phyloP scores from a whole-genome alignment of 108 stramenopile genomes.

The Nannochloropsis salina region DNA sequence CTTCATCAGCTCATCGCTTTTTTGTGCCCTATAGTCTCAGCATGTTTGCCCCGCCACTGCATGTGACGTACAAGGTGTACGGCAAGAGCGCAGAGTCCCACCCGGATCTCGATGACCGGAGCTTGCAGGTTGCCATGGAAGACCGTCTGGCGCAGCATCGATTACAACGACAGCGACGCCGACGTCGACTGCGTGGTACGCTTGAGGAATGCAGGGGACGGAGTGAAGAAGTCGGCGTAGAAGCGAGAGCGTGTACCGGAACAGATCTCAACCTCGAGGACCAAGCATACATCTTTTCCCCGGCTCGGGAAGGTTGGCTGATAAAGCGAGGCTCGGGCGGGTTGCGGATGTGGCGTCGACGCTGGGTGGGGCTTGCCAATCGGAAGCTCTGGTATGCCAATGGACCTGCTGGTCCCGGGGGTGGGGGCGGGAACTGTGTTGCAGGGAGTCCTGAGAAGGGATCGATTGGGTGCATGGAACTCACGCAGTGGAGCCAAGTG shows the following conservation, averaged over 20 bases:
- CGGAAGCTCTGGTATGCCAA: background rate
- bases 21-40: background rate
- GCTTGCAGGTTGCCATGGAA: conserved; percentile 14
- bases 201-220: background rate
- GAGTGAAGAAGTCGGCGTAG: background rate
- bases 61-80: background rate
- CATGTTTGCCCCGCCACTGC: conserved; percentile 13
- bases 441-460: background rate
- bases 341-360: background rate
- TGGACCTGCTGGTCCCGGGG: background rate
- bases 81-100: background rate
- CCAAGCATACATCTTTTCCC: background rate
- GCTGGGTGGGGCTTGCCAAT: background rate
- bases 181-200: background rate
- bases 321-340: background rate
- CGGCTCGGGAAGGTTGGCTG: conserved; percentile 5
- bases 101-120: background rate
- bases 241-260: background rate
- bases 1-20: background rate
- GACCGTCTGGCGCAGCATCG: background rate
- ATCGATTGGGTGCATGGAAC: background rate
- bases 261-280: background rate
- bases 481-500: conserved; percentile 8
- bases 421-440: background rate
- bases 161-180: background rate